These are phyloP conservation scores for Pseudozyma pruni DNA, from an alignment of 1,284 basidiomycete species.

Conservation along the genomic window DNA sequence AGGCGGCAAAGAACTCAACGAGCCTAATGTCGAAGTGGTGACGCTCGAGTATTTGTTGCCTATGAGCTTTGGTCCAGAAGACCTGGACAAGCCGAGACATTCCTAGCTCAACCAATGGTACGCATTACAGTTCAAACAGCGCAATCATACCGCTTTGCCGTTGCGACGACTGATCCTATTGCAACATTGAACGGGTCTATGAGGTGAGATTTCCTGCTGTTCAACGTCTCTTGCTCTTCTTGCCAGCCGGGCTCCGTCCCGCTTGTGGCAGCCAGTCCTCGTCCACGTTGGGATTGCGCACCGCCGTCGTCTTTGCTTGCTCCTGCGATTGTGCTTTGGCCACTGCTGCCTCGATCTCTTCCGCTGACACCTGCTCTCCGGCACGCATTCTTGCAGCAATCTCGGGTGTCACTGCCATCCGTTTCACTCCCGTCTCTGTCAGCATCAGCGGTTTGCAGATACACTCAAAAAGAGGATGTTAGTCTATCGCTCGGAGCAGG, in stretches of 20 bases:
- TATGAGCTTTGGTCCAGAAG: slow-evolving; percentile 86
- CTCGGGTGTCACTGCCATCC: slow-evolving; percentile 58
- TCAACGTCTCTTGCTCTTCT: slow-evolving; percentile 36
- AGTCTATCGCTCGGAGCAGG: no score
- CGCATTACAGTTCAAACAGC: no score
- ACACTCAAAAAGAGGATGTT: no score
- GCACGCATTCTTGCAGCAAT: slow-evolving; percentile 61
- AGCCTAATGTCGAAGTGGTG: slow-evolving; percentile 71
- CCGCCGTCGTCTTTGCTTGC: slow-evolving; percentile 20
- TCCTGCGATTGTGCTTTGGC: slow-evolving; percentile 37
- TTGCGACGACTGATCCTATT: no score
- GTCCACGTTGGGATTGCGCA: slow-evolving; percentile 49
- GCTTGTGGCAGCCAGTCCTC: slow-evolving; percentile 49
- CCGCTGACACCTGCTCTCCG: slow-evolving; percentile 59
- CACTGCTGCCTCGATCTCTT: slow-evolving; percentile 57
- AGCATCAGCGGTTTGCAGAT: no score
- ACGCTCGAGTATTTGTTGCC: slow-evolving; percentile 81
- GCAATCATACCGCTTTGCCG: slow-evolving; percentile 1
- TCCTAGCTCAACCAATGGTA: slow-evolving; percentile 7
- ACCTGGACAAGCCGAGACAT: slow-evolving; percentile 70
- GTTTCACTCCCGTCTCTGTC: slow-evolving; percentile 59
- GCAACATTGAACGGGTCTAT: no score
- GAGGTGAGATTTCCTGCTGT: no score
- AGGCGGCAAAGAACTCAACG: slow-evolving; percentile 58
- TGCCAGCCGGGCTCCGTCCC: slow-evolving; percentile 31